Conservation (phyloP, 2,329 filamentous ascomycete genomes). For the Nectriaceae sp. region DNA sequence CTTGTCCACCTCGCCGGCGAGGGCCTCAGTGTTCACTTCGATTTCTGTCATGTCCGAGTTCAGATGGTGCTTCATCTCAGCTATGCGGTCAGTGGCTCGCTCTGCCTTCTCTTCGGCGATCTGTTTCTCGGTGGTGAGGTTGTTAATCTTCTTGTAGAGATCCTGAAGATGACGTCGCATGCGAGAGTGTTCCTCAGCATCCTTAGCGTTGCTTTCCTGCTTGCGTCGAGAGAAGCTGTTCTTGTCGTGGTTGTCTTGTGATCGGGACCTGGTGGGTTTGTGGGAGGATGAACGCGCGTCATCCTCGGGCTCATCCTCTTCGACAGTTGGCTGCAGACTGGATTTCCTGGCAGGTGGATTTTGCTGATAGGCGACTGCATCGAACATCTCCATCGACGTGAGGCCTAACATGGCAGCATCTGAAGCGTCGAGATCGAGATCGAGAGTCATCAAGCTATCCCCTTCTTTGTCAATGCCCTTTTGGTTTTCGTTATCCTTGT, state of each 20-base stretch:
- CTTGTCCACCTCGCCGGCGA: constrained; percentile 20
- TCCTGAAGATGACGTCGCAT: constrained; percentile 23
- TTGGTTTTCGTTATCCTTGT: constrained; percentile 5
- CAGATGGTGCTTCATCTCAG: constrained; percentile 26
- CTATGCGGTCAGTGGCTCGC: constrained; percentile 24
- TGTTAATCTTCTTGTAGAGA: constrained; percentile 16
- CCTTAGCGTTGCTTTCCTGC: constrained; percentile 6
- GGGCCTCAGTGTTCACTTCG: constrained; percentile 23
- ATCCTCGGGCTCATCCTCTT: constrained; percentile 21
- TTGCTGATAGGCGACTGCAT: constrained; percentile 14
- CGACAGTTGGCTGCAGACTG: constrained; percentile 9
- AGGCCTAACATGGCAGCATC: constrained; percentile 5
- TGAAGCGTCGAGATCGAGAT: constrained; percentile 14
- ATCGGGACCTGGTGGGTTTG: constrained; percentile 8
- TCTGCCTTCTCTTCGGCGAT: constrained; percentile 33
- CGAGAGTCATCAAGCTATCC: constrained; percentile 12
- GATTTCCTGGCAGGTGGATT: constrained; percentile 2
- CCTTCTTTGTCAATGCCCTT: constrained; percentile 1
- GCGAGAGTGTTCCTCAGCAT: constrained; percentile 15
- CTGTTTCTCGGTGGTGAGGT: constrained; percentile 27
- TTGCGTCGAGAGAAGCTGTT: constrained; percentile 9
- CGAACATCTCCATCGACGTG: constrained; percentile 13
- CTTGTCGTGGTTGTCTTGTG: constrained; percentile 14
- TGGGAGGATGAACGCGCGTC: neutral
- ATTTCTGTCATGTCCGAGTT: constrained; percentile 23